Percentiles rank a stretch among this genome's conserved stretches.
Conservation (phyloP, 2,329 filamentous ascomycete genomes). For the Gyromitra esculenta region DNA sequence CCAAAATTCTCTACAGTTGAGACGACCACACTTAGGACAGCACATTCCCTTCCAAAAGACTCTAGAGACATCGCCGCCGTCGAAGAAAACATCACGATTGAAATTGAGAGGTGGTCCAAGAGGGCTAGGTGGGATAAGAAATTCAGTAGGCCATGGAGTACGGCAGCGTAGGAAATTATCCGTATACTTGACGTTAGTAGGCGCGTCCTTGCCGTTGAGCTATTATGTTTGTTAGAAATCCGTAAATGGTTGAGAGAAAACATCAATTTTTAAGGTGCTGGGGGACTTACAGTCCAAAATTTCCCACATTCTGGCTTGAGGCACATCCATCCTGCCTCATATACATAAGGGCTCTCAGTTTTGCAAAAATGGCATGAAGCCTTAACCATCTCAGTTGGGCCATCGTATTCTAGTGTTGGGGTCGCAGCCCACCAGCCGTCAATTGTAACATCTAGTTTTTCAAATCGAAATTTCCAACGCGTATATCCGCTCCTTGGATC, state of each 20-base stretch:
- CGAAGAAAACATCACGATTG: conserved; percentile 48
- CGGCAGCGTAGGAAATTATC: conserved; percentile 69
- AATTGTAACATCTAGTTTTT: conserved; percentile 68
- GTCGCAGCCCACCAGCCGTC: conserved; percentile 70
- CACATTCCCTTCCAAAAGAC: conserved; percentile 71
- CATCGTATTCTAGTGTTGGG: conserved; percentile 57
- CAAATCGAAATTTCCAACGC: conserved; percentile 70
- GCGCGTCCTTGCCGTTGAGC: conserved; percentile 58
- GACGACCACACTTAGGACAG: conserved; percentile 72
- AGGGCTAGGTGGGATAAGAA: conserved; percentile 54
- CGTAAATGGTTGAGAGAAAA: background rate
- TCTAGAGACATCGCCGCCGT: conserved; percentile 54
- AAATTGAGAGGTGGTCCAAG: conserved; percentile 54
- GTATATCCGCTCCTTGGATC: conserved; percentile 60
- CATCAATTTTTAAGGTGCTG: conserved; percentile 21
- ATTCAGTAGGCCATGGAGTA: conserved; percentile 62
- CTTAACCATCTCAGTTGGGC: conserved; percentile 57
- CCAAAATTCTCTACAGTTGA: conserved; percentile 71
- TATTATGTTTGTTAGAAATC: conserved; percentile 46
- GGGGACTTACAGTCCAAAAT: conserved; percentile 66
- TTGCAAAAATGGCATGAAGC: conserved; percentile 62
- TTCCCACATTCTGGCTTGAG: conserved; percentile 64
- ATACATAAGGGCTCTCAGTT: conserved; percentile 59
- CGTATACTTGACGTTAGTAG: conserved; percentile 65
- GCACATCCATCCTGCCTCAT: conserved; percentile 69